Evolutionary conservation across 1,284 basidiomycete species (phyloP), one percentile per base, ranked within the genome.

Genomic region (Heliocybe sulcata): DNA sequence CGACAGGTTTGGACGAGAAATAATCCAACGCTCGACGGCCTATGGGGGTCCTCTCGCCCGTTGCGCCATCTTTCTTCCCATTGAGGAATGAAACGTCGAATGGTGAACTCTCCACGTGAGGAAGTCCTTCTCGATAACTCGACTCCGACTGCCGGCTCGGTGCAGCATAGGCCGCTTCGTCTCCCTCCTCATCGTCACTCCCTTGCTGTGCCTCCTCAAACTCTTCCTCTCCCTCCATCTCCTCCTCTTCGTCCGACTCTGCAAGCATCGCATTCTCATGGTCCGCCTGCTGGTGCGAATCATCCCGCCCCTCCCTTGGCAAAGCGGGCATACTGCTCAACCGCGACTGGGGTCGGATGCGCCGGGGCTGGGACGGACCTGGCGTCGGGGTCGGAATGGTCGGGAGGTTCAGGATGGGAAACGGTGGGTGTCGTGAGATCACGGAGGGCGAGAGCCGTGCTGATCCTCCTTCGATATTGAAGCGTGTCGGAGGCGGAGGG

Each of bases 241-340:
- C 67, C 1, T 75, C 70, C 1, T 67, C 69, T 33, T 71, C 72
- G 4, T 71, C 72, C 14, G 71, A 67, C 35, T 72, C 72, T 14
- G 66, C 73, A 19, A 72, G 59, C 27, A 61, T 66, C 38, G 65
- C 67, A 48, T 69, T 67, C 31, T 77, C 75, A 55, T 72, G 72
- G 51, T 73, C 70, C 8, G 66, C 67, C 56, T 65, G 63, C n/a
- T 64, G 64, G 38, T 70, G 72, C n/a, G 56, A 53, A 19, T 69
- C 65, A 55, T 63, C 66, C 20, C 60, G 64, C 16, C 79, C 79
- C 52, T 74, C 68, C 73, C 72, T 49, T 6, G 47, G 47, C 27
- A 49, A 29, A 25, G 47, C 47, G 22, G 47, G 47, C 47, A 49
- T 49, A n/a, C 47, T 49, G 16, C 47, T 49, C 47, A 49, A 29